Evolutionary conservation across 257 asterid genomes (phyloP).

Genomic region (Solanum verrucosum): DNA sequence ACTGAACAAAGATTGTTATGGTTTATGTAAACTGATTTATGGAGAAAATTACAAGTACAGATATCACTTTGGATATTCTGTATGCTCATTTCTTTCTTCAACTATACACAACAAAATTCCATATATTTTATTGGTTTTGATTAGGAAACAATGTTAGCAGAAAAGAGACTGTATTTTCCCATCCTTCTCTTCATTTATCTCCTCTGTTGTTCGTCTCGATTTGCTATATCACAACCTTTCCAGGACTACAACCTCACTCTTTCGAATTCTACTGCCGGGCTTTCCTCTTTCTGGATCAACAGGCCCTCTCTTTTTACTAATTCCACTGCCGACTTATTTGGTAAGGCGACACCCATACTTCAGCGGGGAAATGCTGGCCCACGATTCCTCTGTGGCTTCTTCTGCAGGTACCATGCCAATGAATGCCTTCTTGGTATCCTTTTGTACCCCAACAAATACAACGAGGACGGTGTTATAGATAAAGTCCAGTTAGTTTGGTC

Average conservation of each 20-base stretch:
- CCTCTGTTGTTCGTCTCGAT: background rate
- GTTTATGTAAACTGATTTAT: background rate
- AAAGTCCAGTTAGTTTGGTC: background rate
- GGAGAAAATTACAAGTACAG: no score
- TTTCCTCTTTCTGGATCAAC: background rate
- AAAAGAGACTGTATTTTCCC: background rate
- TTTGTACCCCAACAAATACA: background rate
- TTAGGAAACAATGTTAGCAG: background rate
- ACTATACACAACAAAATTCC: background rate
- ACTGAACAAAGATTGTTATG: no score
- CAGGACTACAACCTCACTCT: no score
- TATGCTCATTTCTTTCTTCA: no score
- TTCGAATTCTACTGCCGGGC: background rate
- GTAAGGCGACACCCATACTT: background rate
- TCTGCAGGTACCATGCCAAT: background rate
- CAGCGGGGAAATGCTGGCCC: background rate
- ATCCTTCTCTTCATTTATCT: background rate
- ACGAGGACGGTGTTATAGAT: background rate
- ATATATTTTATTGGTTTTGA: background rate
- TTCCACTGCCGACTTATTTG: background rate
- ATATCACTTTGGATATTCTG: no score
- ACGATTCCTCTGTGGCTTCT: background rate
- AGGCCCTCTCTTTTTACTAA: background rate
- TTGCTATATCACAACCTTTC: background rate
- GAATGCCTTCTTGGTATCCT: background rate